These are phyloP conservation scores for Colletotrichum siamense DNA, from an alignment of 2,329 filamentous ascomycete species.

Conservation along the genomic window DNA sequence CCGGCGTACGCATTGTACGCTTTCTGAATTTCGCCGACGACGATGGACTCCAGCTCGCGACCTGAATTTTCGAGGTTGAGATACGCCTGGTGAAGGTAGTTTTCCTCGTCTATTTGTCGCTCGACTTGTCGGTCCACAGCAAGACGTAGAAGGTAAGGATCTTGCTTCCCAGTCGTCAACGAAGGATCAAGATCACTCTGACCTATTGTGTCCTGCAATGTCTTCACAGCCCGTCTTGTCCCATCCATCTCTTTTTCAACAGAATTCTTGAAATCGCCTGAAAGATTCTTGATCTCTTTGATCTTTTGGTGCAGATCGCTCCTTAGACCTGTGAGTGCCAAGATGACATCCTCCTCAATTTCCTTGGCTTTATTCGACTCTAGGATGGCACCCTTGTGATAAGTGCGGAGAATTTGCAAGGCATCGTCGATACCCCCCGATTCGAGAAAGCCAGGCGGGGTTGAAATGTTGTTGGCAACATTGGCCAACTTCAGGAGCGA, in stretches of 20 bases:
- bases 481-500: conserved; percentile 82
- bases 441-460: conserved; percentile 77
- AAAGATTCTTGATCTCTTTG: conserved; percentile 95
- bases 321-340: conserved; percentile 82
- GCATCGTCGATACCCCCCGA: conserved; percentile 90
- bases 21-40: conserved; percentile 97
- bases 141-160: conserved; percentile 87
- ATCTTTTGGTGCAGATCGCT: conserved; percentile 94
- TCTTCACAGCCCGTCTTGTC: conserved; percentile 79
- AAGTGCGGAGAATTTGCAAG: conserved; percentile 77
- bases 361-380: conserved; percentile 90
- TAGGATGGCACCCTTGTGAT: conserved; percentile 79
- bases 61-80: conserved; percentile 94
- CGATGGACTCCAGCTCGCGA: conserved; percentile 92
- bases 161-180: conserved; percentile 81
- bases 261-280: conserved; percentile 95
- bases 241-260: conserved; percentile 93
- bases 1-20: conserved; percentile 93
- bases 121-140: conserved; percentile 90
- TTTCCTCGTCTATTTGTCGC: conserved; percentile 94
- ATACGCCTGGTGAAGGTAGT: conserved; percentile 94
- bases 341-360: conserved; percentile 90
- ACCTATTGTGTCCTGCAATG: conserved; percentile 81
- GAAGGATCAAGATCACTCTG: conserved; percentile 80
- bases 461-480: conserved; percentile 78